Evolutionary conservation across 768 basidiomycete genomes (phyloP), one percentile per base, ranked within the genome.

Genomic region (Phallus indusiatus): DNA sequence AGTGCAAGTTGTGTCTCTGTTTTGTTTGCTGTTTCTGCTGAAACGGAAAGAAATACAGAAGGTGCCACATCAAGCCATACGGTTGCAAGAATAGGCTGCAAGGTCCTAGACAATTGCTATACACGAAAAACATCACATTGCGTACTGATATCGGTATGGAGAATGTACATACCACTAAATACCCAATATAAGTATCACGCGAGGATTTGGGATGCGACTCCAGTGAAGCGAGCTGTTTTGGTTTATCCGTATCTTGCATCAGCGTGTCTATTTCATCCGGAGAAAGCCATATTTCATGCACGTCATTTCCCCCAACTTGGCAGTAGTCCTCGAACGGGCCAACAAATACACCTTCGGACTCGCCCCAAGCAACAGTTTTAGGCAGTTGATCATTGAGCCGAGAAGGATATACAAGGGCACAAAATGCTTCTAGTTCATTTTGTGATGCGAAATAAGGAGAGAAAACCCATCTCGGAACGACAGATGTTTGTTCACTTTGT

Each of bases 11-110:
- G 78, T 17, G 83, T 69, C 60, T 88, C 85, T 1, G 77, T 78
- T 60, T 85, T 84, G 12, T 80, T 69, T 1, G 83, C 80, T 33
- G 60, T 34, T 33, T 66, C 76, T n/a, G 72, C 72, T 62, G 78
- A 79, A 0, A 89, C 86, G 3, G 84, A 79, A 71, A 17, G 47
- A 36, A 95, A 94, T 1, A 88, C 88, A 14, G 80, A 68, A 1
- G 94, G 90, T 4, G 91, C 90, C 63, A 83, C 82, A 69, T 98
- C 94, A 20, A 98, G 80, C 71, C 92, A 90, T 1, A 88, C 85
- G 20, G 91, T 85, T 1, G 92, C 73, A 11, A 97, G 74, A 10
- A 85, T 84, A 2, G 91, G 78, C 64, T 93, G 82, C n/a, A 98
- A 71, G 14, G 84, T 80, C 55, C 79, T 78, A 59, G 87, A 82